Conservation (phyloP, 805 yeast species). For the Ogataea glucozyma region DNA sequence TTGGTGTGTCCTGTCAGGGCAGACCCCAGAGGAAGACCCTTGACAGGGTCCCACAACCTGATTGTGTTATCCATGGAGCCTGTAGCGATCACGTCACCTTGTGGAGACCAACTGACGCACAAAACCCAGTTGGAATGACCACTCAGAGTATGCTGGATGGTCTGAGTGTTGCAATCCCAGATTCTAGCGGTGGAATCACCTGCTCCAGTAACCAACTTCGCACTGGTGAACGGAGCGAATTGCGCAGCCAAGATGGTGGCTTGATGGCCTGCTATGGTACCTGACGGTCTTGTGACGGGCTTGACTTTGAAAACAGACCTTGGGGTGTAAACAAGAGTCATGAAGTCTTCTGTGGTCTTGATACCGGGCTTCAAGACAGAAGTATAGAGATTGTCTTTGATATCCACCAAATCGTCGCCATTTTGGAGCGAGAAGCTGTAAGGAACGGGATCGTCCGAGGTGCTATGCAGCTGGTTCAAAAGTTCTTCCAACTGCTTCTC, state of each 20-base stretch:
- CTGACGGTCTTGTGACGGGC: slow-evolving; percentile 86
- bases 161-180: slow-evolving; percentile 96
- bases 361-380: slow-evolving; percentile 85
- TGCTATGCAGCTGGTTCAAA: slow-evolving; percentile 73
- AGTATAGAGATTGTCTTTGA: slow-evolving; percentile 71
- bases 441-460: slow-evolving; percentile 82
- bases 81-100: slow-evolving; percentile 88
- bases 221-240: slow-evolving; percentile 87
- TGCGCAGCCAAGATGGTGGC: slow-evolving; percentile 89
- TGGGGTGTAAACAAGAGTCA: slow-evolving; percentile 90
- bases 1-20: slow-evolving; percentile 80
- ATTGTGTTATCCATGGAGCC: slow-evolving; percentile 94
- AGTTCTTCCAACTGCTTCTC: slow-evolving; percentile 87
- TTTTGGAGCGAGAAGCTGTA: slow-evolving; percentile 75
- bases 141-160: slow-evolving; percentile 74
- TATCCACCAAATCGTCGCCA: slow-evolving; percentile 61
- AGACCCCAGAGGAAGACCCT: slow-evolving; percentile 73
- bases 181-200: slow-evolving; percentile 95
- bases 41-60: slow-evolving; percentile 79
- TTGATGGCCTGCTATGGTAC: slow-evolving; percentile 95
- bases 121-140: slow-evolving; percentile 96
- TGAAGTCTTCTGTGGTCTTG: slow-evolving; percentile 87
- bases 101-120: slow-evolving; percentile 89
- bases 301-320: slow-evolving; percentile 91
- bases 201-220: slow-evolving; percentile 90